These are phyloP conservation scores for Termitomyces sp. DNA, from an alignment of 768 basidiomycete genomes.

Conservation along the genomic window DNA sequence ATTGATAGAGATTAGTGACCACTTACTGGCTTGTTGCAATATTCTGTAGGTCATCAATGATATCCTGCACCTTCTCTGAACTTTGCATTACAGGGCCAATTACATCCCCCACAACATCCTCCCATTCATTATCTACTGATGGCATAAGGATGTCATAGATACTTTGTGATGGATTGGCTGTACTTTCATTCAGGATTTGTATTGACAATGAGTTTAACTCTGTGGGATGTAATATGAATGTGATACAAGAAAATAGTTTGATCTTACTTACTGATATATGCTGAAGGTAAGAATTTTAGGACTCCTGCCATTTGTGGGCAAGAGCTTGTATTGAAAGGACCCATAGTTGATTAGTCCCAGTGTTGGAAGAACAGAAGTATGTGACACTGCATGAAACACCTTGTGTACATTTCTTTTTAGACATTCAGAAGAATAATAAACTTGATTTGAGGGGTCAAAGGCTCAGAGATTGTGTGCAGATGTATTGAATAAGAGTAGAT, in stretches of 20 bases:
- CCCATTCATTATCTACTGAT: background rate
- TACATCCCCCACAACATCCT: background rate
- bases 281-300: background rate
- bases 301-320: background rate
- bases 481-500: too few relatives aligned
- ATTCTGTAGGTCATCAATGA: background rate
- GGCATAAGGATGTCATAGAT: background rate
- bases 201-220: background rate
- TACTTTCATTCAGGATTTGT: background rate
- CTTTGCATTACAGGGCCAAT: background rate
- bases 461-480: too few relatives aligned
- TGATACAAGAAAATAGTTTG: background rate
- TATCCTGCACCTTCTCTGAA: background rate
- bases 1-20: background rate
- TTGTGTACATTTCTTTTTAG: background rate
- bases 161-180: background rate
- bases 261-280: conserved; percentile 1
- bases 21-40: background rate
- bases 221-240: background rate
- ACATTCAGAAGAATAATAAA: too few relatives aligned
- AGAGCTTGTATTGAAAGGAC: background rate
- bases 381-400: background rate
- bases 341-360: too few relatives aligned
- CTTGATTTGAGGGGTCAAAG: too few relatives aligned
- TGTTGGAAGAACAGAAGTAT: background rate